These are phyloP conservation scores for Penicillium samsonianum DNA, from an alignment of 495 filamentous ascomycete species.

Conservation along the genomic window DNA sequence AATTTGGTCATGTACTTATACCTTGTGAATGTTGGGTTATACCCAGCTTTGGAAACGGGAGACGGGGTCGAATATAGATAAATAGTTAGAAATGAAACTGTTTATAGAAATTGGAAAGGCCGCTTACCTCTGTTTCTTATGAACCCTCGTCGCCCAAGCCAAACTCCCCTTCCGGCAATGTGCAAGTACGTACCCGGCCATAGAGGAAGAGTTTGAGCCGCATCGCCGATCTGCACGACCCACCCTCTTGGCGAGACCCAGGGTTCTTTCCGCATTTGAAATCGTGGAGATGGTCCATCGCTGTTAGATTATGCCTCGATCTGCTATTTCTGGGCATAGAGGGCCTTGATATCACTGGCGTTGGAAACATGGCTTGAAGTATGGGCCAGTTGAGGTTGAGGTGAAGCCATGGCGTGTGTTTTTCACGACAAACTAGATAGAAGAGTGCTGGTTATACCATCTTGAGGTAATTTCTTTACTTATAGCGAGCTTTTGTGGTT, in stretches of 20 bases:
- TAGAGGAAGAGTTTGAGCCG: conserved; percentile 53
- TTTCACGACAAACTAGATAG: too few species aligned
- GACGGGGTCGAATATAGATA: background rate
- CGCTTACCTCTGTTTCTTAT: conserved; percentile 16
- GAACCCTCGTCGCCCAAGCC: conserved; percentile 25
- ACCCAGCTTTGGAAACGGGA: background rate
- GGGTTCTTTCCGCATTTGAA: conserved; percentile 56
- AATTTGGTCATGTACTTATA: background rate
- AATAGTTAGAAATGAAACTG: background rate
- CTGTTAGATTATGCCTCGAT: too few species aligned
- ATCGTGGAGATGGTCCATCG: background rate
- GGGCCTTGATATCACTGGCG: background rate
- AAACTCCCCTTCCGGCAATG: conserved; percentile 38
- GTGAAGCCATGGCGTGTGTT: too few species aligned
- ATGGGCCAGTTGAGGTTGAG: too few species aligned
- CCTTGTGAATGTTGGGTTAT: background rate
- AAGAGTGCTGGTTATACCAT: background rate
- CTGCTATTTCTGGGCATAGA: background rate
- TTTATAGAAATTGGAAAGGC: background rate
- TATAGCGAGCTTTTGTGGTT: background rate
- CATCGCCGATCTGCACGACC: conserved; percentile 65
- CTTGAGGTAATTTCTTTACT: background rate
- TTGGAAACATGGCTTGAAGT: background rate
- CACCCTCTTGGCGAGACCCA: conserved; percentile 58
- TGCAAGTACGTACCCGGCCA: background rate